These are phyloP conservation scores for Neonectria faginata DNA, from an alignment of 2,329 filamentous ascomycete genomes.

Conservation along the genomic window DNA sequence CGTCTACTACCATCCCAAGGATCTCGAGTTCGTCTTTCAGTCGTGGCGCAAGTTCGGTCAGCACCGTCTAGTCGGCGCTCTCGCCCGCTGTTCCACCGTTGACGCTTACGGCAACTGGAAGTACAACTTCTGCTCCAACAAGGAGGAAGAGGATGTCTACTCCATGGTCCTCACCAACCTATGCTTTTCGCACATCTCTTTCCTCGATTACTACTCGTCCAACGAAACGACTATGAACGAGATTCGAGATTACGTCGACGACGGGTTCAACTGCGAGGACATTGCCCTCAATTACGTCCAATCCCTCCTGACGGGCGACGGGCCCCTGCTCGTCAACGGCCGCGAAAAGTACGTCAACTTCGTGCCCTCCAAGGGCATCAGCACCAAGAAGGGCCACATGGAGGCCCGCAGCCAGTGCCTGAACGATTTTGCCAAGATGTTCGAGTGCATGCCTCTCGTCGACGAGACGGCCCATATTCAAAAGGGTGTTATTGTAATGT, in stretches of 20 bases:
- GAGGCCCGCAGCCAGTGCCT: constrained; percentile 51
- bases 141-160: constrained; percentile 46
- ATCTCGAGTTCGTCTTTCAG: constrained; percentile 56
- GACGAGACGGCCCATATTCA: constrained; percentile 50
- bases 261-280: constrained; percentile 56
- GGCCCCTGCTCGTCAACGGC: constrained; percentile 51
- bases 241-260: constrained; percentile 53
- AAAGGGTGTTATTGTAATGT: constrained; percentile 48
- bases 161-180: constrained; percentile 54
- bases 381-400: constrained; percentile 49
- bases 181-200: constrained; percentile 52
- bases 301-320: constrained; percentile 49
- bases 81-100: constrained; percentile 51
- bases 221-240: constrained; percentile 47
- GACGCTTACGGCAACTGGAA: constrained; percentile 44
- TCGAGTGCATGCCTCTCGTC: constrained; percentile 52
- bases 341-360: constrained; percentile 49
- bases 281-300: constrained; percentile 54
- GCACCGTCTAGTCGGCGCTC: constrained; percentile 50
- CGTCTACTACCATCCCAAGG: constrained; percentile 53
- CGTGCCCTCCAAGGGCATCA: constrained; percentile 49
- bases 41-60: constrained; percentile 54
- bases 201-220: constrained; percentile 55
- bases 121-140: constrained; percentile 50
- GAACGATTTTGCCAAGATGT: constrained; percentile 50